phyloP scores from a whole-genome alignment of 129 eudicot species.

The Calendula officinalis region DNA sequence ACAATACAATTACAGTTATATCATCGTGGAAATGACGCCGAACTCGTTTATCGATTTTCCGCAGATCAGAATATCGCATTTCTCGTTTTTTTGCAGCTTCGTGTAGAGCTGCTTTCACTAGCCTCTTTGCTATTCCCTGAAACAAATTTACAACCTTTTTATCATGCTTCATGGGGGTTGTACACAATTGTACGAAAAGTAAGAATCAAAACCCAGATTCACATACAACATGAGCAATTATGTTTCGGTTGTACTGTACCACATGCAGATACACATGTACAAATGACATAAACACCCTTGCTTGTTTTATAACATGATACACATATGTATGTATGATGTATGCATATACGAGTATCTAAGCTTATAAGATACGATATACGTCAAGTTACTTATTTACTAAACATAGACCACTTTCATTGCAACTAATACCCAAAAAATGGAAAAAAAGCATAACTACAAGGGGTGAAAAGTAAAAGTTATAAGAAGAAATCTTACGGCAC shows the following conservation, averaged over 20 bases:
- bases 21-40: conserved; percentile 74
- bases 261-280: background rate
- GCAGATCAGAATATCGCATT: conserved; percentile 64
- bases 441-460: background rate
- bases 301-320: conserved; percentile 14
- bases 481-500: conserved; percentile 43
- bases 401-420: conserved; percentile 4
- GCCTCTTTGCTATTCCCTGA: conserved; percentile 72
- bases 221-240: background rate
- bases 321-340: background rate
- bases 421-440: background rate
- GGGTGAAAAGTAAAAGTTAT: background rate
- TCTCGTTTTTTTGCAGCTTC: conserved; percentile 71
- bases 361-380: background rate
- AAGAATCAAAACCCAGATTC: background rate
- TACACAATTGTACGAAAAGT: conserved; percentile 2
- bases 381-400: background rate
- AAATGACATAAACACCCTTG: conserved; percentile 11
- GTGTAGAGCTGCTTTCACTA: conserved; percentile 63
- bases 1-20: conserved; percentile 63
- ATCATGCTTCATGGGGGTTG: background rate
- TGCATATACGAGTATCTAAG: background rate
- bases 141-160: background rate
- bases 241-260: conserved; percentile 1
- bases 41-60: conserved; percentile 58